A percentile compares a stretch with the other conserved stretches of the same genome.
Evolutionary conservation across 1,139 yeast genomes (phyloP).

Genomic region (Yamadazyma triangularis): DNA sequence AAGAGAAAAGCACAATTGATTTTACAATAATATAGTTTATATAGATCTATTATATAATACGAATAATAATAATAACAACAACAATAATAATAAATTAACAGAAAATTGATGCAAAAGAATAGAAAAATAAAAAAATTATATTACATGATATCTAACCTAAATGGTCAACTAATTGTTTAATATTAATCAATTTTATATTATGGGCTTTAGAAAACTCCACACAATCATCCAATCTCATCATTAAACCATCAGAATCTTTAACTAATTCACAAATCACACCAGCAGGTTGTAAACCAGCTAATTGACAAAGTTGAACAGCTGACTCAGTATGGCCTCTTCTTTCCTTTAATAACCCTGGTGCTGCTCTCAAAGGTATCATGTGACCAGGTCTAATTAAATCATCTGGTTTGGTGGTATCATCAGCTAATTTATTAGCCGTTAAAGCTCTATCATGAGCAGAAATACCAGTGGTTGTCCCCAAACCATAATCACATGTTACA

Average conservation of each 20-base stretch:
- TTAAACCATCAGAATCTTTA: slow-evolving; percentile 86
- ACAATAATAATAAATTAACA: too few relatives aligned
- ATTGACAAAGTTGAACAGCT: slow-evolving; percentile 77
- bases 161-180: slow-evolving; percentile 68
- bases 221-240: slow-evolving; percentile 94
- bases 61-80: too few relatives aligned
- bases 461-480: slow-evolving; percentile 96
- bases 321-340: slow-evolving; percentile 99
- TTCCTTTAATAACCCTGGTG: slow-evolving; percentile 70
- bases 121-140: too few relatives aligned
- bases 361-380: slow-evolving; percentile 86
- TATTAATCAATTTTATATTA: slow-evolving; percentile 70
- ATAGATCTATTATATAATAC: too few relatives aligned
- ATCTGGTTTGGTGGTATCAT: slow-evolving; percentile 46
- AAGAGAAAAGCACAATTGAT: slow-evolving; percentile 86
- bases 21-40: slow-evolving; percentile 30
- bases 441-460: slow-evolving; percentile 92
- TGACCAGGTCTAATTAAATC: slow-evolving; percentile 93
- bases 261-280: slow-evolving; percentile 94
- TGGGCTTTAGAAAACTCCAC: slow-evolving; percentile 59
- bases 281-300: slow-evolving; percentile 79
- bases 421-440: slow-evolving; percentile 72
- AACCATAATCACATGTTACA: slow-evolving; percentile 76
- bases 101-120: too few relatives aligned
- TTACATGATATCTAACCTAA: too few relatives aligned